Evolutionary conservation across 169 alveolate species (phyloP).

Genomic region (Plasmodium vivax): DNA sequence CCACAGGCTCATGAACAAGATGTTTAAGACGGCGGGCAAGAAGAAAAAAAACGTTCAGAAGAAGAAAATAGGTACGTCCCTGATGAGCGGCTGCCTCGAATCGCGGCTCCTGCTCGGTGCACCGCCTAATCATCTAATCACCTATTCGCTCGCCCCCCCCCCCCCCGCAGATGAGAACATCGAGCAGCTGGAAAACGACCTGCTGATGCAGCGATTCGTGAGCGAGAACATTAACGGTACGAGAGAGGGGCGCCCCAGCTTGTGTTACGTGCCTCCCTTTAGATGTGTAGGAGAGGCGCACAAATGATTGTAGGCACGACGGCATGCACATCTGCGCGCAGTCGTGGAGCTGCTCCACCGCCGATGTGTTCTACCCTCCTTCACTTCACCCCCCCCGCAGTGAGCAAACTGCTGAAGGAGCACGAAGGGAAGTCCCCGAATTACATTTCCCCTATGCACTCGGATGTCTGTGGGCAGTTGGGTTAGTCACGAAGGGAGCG

Average conservation of each 20-base stretch:
- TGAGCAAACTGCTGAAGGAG: slow-evolving; percentile 6
- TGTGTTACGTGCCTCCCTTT: neutral
- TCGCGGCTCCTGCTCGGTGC: too few species aligned
- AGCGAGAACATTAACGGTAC: slow-evolving; percentile 36
- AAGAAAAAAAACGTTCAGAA: neutral
- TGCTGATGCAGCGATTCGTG: slow-evolving; percentile 37
- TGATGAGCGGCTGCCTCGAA: neutral
- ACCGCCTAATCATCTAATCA: neutral
- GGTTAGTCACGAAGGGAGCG: neutral
- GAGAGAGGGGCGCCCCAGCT: neutral
- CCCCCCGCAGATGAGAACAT: slow-evolving; percentile 9
- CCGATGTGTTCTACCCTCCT: neutral
- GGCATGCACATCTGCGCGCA: too few species aligned
- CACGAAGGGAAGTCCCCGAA: neutral
- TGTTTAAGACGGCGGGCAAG: neutral
- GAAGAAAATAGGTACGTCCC: slow-evolving; percentile 11
- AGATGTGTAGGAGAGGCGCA: neutral
- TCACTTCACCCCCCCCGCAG: neutral
- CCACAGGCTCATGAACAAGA: neutral
- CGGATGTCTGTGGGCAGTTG: slow-evolving; percentile 51
- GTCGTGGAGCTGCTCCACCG: neutral
- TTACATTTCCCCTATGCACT: slow-evolving; percentile 28
- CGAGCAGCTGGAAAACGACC: slow-evolving; percentile 41
- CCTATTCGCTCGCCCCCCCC: neutral
- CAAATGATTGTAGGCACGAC: neutral